phyloP scores from a whole-genome alignment of 2,329 filamentous ascomycete genomes.

The Nemania serpens region DNA sequence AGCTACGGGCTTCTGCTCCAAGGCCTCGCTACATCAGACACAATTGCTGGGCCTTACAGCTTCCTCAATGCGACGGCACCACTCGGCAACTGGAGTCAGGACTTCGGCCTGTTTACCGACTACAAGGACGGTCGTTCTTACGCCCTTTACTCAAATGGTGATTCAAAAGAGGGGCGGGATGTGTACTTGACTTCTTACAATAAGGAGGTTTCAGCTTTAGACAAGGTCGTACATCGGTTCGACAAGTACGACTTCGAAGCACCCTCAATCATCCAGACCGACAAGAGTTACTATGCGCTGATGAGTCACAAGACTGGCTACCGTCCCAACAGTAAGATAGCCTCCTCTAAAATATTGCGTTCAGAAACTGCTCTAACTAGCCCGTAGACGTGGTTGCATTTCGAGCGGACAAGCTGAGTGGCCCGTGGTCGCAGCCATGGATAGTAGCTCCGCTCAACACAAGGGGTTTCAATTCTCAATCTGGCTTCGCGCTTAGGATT shows the following conservation, averaged over 20 bases:
- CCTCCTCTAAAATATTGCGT: background rate
- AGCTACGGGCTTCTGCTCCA: constrained; percentile 61
- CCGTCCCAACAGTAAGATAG: constrained; percentile 55
- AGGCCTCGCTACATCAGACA: constrained; percentile 58
- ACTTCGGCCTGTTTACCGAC: constrained; percentile 65
- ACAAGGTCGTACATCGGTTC: constrained; percentile 58
- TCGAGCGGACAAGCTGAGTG: constrained; percentile 54
- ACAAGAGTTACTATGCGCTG: constrained; percentile 62
- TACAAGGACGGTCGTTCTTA: constrained; percentile 61
- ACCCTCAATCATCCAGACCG: constrained; percentile 63
- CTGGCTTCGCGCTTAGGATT: constrained; percentile 54
- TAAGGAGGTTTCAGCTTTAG: constrained; percentile 54
- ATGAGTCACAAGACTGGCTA: constrained; percentile 69
- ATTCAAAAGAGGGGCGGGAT: constrained; percentile 58
- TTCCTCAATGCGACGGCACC: constrained; percentile 59
- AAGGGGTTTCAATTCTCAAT: constrained; percentile 58
- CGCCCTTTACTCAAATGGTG: constrained; percentile 64
- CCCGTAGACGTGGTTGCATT: constrained; percentile 56
- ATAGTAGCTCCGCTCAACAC: constrained; percentile 57
- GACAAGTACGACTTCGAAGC: constrained; percentile 65
- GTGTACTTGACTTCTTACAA: constrained; percentile 62
- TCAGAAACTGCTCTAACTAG: background rate
- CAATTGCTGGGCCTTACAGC: constrained; percentile 57
- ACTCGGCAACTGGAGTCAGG: constrained; percentile 66
- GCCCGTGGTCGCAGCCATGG: constrained; percentile 60